Conservation (phyloP, 1,284 basidiomycete species). For the Hymenochaete sp. region DNA sequence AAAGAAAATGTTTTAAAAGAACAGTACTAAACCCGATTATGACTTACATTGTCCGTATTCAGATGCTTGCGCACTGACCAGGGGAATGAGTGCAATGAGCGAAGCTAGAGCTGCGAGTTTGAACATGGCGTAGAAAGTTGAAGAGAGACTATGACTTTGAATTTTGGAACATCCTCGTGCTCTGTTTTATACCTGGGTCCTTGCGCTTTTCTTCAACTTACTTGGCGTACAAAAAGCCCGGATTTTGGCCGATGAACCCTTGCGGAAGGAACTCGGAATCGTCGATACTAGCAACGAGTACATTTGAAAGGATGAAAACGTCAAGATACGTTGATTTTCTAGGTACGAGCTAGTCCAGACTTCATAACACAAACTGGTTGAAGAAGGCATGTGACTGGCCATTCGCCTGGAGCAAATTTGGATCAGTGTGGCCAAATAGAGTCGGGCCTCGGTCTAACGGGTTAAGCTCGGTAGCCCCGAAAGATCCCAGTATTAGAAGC, state of each 20-base stretch:
- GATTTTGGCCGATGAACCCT: slow-evolving; percentile 33
- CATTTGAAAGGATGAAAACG: no score
- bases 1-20: slow-evolving; percentile 22
- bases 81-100: slow-evolving; percentile 37
- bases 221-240: slow-evolving; percentile 32
- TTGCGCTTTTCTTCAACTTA: not conserved
- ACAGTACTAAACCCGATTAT: not conserved
- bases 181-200: slow-evolving; percentile 6
- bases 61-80: slow-evolving; percentile 36
- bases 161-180: not conserved
- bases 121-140: slow-evolving; percentile 41
- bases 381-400: no score
- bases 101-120: slow-evolving; percentile 40
- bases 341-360: no score
- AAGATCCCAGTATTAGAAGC: no score
- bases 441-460: no score
- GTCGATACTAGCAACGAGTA: no score
- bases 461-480: no score
- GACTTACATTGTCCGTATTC: slow-evolving; percentile 24
- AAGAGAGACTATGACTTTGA: no score
- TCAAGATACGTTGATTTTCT: no score
- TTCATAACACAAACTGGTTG: no score
- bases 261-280: slow-evolving; percentile 44
- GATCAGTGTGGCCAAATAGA: no score
- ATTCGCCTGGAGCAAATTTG: no score